Evolutionary conservation across 208 protist genomes (phyloP).

Genomic region (Trypanosoma caninum): DNA sequence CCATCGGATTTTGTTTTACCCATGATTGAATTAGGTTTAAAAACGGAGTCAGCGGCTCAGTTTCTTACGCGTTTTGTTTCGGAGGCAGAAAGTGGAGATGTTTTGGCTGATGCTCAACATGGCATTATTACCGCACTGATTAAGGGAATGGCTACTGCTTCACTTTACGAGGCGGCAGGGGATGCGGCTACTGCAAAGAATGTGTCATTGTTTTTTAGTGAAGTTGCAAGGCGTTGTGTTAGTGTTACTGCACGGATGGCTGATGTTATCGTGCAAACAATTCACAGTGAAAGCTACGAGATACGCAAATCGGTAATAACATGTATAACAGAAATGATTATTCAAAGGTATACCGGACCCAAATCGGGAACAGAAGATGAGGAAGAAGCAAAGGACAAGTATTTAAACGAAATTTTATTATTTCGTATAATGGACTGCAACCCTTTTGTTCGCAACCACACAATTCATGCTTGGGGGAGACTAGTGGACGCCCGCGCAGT

Average conservation of each 20-base stretch:
- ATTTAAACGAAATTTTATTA: slow-evolving; percentile 80
- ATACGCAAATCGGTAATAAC: slow-evolving; percentile 81
- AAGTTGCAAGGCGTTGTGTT: slow-evolving; percentile 76
- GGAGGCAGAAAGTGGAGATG: slow-evolving; percentile 67
- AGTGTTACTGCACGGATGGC: slow-evolving; percentile 68
- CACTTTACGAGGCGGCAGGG: slow-evolving; percentile 52
- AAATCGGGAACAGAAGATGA: slow-evolving; percentile 38
- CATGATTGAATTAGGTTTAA: slow-evolving; percentile 71
- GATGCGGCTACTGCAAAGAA: slow-evolving; percentile 69
- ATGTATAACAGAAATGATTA: slow-evolving; percentile 77
- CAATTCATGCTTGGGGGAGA: slow-evolving; percentile 71
- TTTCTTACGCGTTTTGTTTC: slow-evolving; percentile 78
- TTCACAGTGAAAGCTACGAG: slow-evolving; percentile 86
- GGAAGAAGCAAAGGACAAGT: slow-evolving; percentile 42
- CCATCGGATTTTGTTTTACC: slow-evolving; percentile 61
- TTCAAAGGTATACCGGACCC: slow-evolving; percentile 74
- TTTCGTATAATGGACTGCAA: slow-evolving; percentile 87
- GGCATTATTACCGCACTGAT: slow-evolving; percentile 55
- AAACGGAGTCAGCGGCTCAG: slow-evolving; percentile 59
- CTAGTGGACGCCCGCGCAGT: slow-evolving; percentile 70
- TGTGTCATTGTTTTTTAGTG: slow-evolving; percentile 69
- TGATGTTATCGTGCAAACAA: slow-evolving; percentile 45
- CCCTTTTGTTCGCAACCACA: slow-evolving; percentile 85
- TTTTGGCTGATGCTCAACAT: slow-evolving; percentile 21
- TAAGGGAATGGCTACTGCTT: slow-evolving; percentile 54